These are phyloP conservation scores for Vitellaria paradoxa DNA, from an alignment of 179 eudicot genomes.

Conservation along the genomic window DNA sequence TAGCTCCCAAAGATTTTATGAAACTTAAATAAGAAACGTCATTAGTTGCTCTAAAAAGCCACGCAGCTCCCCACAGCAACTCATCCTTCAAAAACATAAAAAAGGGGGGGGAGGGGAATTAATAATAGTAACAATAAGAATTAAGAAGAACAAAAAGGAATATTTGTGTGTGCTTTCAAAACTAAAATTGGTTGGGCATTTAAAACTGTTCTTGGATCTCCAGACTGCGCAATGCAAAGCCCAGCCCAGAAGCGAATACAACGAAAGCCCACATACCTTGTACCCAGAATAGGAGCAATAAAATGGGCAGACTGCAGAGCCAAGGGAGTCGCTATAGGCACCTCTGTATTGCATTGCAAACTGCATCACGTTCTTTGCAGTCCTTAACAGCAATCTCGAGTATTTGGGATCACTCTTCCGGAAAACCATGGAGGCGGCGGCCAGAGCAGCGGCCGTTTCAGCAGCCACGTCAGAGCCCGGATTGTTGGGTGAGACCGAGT, in stretches of 20 bases:
- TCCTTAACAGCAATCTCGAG: conserved; percentile 47
- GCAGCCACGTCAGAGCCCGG: conserved; percentile 93
- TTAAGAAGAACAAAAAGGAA: neutral
- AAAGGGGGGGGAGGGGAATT: neutral
- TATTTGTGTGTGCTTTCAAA: too few species aligned
- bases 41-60: conserved; percentile 76
- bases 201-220: too few species aligned
- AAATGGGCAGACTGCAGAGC: conserved; percentile 73
- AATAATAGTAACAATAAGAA: neutral
- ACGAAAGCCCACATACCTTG: conserved; percentile 27
- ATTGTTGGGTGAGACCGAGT: conserved; percentile 42
- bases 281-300: conserved; percentile 93
- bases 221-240: neutral
- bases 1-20: conserved; percentile 58
- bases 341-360: conserved; percentile 76
- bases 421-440: conserved; percentile 85
- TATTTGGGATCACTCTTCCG: conserved; percentile 44
- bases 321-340: conserved; percentile 69
- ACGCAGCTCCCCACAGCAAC: conserved; percentile 94
- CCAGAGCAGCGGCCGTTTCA: conserved; percentile 89
- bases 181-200: too few species aligned
- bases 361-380: conserved; percentile 56
- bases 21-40: conserved; percentile 46
- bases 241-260: conserved; percentile 2
- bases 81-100: conserved; percentile 53